Percentiles rank a stretch among this genome's conserved stretches.
Evolutionary conservation across 208 protist genomes (phyloP).

Genomic region (Leishmania tropica): DNA sequence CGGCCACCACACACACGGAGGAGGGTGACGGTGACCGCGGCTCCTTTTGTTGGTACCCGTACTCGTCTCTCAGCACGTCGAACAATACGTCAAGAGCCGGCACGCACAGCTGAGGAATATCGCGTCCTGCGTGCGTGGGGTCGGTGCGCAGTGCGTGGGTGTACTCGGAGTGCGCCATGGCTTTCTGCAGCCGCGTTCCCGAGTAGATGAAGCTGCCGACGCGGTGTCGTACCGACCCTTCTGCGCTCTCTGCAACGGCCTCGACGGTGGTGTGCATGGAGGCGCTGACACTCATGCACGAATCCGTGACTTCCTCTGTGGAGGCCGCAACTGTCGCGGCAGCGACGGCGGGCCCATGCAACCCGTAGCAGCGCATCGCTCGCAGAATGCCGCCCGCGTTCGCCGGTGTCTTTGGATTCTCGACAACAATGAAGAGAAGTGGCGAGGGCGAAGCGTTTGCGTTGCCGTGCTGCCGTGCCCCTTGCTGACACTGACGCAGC

Average conservation of each 20-base stretch:
- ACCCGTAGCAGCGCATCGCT: slow-evolving; percentile 53
- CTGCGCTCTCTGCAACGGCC: not conserved
- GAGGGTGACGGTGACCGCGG: not conserved
- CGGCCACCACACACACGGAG: slow-evolving; percentile 42
- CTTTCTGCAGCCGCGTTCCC: slow-evolving; percentile 50
- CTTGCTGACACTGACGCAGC: slow-evolving; percentile 14
- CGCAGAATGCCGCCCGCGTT: slow-evolving; percentile 73
- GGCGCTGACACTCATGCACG: not conserved
- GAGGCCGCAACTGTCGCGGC: not conserved
- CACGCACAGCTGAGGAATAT: slow-evolving; percentile 41
- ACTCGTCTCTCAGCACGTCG: slow-evolving; percentile 30
- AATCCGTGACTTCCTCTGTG: not conserved
- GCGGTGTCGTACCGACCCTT: slow-evolving; percentile 10
- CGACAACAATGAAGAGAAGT: slow-evolving; percentile 58
- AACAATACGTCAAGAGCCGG: slow-evolving; percentile 45
- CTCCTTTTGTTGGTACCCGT: slow-evolving; percentile 2
- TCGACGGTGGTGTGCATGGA: not conserved
- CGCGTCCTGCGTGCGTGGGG: slow-evolving; percentile 38
- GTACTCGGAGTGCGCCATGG: slow-evolving; percentile 30
- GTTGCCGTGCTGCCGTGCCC: not conserved
- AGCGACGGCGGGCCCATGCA: slow-evolving; percentile 18
- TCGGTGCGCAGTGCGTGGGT: slow-evolving; percentile 37
- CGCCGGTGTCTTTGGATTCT: slow-evolving; percentile 73
- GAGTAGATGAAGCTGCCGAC: slow-evolving; percentile 53
- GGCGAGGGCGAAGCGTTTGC: slow-evolving; percentile 1